A percentile compares a stretch with the other conserved stretches of the same genome.
phyloP scores from a whole-genome alignment of 208 protist species.

The Sergeia podlipaevii region DNA sequence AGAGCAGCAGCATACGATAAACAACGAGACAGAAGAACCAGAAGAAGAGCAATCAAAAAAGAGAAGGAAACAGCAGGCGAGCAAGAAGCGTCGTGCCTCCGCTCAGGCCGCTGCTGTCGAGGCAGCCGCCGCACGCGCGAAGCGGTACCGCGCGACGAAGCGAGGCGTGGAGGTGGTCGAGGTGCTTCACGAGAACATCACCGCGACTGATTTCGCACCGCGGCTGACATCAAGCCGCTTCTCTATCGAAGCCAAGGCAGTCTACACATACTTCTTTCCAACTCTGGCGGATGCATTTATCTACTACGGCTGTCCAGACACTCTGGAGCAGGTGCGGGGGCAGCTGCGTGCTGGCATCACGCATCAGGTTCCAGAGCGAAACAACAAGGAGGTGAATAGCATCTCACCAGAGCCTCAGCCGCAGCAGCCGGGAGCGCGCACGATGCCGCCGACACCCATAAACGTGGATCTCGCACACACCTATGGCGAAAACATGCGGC shows the following conservation, averaged over 20 bases:
- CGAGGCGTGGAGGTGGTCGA: constrained; percentile 65
- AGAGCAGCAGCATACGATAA: too few species aligned
- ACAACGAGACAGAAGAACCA: neutral
- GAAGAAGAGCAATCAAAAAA: neutral
- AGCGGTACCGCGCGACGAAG: neutral
- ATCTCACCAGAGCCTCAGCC: neutral
- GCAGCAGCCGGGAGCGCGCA: too few species aligned
- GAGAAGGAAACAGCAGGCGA: neutral
- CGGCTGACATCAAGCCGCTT: constrained; percentile 56
- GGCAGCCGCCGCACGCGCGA: neutral
- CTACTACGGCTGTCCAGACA: constrained; percentile 52
- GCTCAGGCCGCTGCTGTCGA: neutral
- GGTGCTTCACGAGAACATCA: constrained; percentile 54
- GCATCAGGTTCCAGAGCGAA: constrained; percentile 17
- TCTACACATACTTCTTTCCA: constrained; percentile 55
- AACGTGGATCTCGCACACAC: too few species aligned
- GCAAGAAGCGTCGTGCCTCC: constrained; percentile 7
- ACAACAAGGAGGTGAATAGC: neutral
- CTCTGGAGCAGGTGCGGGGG: constrained; percentile 28
- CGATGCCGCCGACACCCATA: too few species aligned
- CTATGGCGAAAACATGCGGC: too few species aligned
- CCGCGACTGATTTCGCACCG: constrained; percentile 64
- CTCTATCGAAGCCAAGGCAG: constrained; percentile 54
- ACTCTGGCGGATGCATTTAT: constrained; percentile 31
- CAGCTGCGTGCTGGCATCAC: constrained; percentile 29